Percentiles rank a stretch among this genome's conserved stretches.
phyloP scores from a whole-genome alignment of 1,139 yeast species.

The Scheffersomyces segobiensis region DNA sequence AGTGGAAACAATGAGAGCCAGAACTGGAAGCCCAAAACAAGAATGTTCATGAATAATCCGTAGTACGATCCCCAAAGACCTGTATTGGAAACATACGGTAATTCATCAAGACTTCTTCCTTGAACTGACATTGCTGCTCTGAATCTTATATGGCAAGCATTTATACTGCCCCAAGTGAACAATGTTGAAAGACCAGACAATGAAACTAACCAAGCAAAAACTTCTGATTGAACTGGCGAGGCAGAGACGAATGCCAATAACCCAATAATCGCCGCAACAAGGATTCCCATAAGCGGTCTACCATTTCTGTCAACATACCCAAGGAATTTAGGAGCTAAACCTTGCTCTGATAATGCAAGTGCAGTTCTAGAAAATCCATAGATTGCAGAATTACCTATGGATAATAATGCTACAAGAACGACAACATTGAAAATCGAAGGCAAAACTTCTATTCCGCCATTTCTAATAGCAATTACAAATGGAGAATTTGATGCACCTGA shows the following conservation, averaged over 20 bases:
- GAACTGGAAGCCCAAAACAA: slow-evolving; percentile 40
- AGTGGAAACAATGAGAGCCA: slow-evolving; percentile 45
- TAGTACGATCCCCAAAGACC: slow-evolving; percentile 41
- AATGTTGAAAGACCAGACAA: slow-evolving; percentile 43
- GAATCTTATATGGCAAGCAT: slow-evolving; percentile 38
- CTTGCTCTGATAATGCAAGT: slow-evolving; percentile 42
- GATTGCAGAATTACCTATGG: slow-evolving; percentile 48
- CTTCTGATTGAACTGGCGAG: slow-evolving; percentile 33
- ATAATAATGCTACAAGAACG: slow-evolving; percentile 39
- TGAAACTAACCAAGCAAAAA: slow-evolving; percentile 44
- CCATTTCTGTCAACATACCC: slow-evolving; percentile 42
- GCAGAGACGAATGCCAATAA: slow-evolving; percentile 43
- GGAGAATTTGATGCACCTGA: slow-evolving; percentile 47
- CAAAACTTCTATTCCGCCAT: slow-evolving; percentile 49
- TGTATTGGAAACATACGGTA: slow-evolving; percentile 39
- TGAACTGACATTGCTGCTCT: slow-evolving; percentile 37
- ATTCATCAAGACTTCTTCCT: slow-evolving; percentile 29
- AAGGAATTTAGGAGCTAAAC: slow-evolving; percentile 38
- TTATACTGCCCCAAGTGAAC: slow-evolving; percentile 44
- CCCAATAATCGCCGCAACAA: slow-evolving; percentile 35
- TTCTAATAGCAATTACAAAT: slow-evolving; percentile 57
- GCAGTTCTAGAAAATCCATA: slow-evolving; percentile 47
- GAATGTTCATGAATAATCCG: slow-evolving; percentile 32
- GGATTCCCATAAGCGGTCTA: slow-evolving; percentile 42
- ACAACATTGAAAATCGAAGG: slow-evolving; percentile 48